Base-by-base conservation (phyloP, 78 protist genomes). In the Acrasis kona region DNA sequence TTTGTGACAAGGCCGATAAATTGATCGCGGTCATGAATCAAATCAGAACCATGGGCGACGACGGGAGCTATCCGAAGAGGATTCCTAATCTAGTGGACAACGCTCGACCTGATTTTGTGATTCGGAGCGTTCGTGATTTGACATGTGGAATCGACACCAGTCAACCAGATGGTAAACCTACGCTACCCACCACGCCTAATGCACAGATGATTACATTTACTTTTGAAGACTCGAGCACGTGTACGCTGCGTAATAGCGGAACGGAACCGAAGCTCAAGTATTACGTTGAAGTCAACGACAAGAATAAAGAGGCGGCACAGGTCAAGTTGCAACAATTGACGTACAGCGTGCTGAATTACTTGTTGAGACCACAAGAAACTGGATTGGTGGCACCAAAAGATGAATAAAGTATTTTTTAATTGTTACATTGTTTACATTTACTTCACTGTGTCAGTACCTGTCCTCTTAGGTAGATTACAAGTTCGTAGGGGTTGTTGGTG, bases 201-300 rank as follows among this genome's bases (percentile, higher is more conserved):
- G 40, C 84, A 27, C 95, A 88, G 57, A 93, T 95, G 97, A 83
- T 96, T 38, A 95, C 99, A 3, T 93, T 84, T 29, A 57, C 35
- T 67, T 95, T 97, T 72, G 88, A 67, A 2, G 94, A 97, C 76
- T 96, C 91, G 68, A 79, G 85, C 38, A 78, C 74, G 19, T 81
- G 90, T n/a, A 96, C 99, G 32, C 79, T 97, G 28, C 82, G 99
- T 35, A 90, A 93, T 10, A 72, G 88, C 70, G 99, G 99, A 3
- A 97, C 99, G 3, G 99, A 97, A 77, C 99, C 99, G 67, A 97
- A 97, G 86, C 65, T 97, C 73, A 97, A 97, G 84, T 96, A 88
- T 77, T 94, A 85, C 40, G 3, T 38, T n/a, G 88, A 86, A 19
- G 1, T 68, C 5, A 1, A 66, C 31, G 84, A 64, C 3, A n/a